A percentile compares a stretch with the other conserved stretches of the same genome.
Conservation (phyloP, 208 protist genomes). For the Crithidia fasciculata region DNA sequence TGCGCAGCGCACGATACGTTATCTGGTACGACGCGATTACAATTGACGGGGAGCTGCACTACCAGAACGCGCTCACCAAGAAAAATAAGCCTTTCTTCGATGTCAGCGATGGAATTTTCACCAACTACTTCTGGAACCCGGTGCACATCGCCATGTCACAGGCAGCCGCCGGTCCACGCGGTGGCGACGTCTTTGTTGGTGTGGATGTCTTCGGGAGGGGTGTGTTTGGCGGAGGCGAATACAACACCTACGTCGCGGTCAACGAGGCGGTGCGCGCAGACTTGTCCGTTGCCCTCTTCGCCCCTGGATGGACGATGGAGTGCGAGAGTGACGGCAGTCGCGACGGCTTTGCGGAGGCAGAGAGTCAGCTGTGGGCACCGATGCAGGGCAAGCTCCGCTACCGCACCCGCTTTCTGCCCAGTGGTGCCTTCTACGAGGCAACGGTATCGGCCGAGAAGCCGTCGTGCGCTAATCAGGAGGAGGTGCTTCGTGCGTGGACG, state of each 20-base stretch:
- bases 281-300: slow-evolving; percentile 90
- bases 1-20: slow-evolving; percentile 31
- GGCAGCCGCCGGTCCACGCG: slow-evolving; percentile 37
- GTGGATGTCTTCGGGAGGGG: slow-evolving; percentile 88
- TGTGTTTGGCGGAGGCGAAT: slow-evolving; percentile 79
- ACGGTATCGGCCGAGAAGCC: neutral
- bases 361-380: slow-evolving; percentile 58
- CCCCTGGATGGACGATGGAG: slow-evolving; percentile 89
- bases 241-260: slow-evolving; percentile 62
- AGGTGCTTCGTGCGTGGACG: slow-evolving; percentile 39
- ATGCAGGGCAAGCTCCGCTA: slow-evolving; percentile 49
- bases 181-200: slow-evolving; percentile 73
- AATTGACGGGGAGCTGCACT: slow-evolving; percentile 51
- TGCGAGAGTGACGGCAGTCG: slow-evolving; percentile 39
- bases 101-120: slow-evolving; percentile 82
- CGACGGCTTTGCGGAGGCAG: slow-evolving; percentile 53
- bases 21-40: slow-evolving; percentile 94
- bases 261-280: slow-evolving; percentile 23
- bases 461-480: neutral
- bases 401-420: slow-evolving; percentile 7
- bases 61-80: slow-evolving; percentile 81
- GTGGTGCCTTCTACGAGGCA: neutral
- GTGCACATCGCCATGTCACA: slow-evolving; percentile 38
- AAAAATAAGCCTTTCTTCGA: slow-evolving; percentile 89
- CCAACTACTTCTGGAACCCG: slow-evolving; percentile 91